These are phyloP conservation scores for Puccinia hordei DNA, from an alignment of 1,284 basidiomycete species.

Conservation along the genomic window DNA sequence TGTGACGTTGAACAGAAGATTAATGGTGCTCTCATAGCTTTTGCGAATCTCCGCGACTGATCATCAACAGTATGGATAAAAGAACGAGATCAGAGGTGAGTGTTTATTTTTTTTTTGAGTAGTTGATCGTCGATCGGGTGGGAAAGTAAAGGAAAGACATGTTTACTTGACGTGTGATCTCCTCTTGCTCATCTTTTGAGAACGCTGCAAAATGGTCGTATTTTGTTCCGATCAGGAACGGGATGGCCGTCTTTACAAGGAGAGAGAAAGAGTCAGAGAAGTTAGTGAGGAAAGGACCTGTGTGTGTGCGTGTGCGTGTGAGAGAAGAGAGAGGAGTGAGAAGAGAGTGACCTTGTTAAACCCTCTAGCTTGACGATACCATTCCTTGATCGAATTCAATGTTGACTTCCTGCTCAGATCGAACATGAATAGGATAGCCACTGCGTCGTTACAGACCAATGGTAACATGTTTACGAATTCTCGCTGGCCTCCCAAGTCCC, in stretches of 20 bases:
- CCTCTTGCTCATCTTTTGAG: slow-evolving; percentile 94
- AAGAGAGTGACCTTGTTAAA: slow-evolving; percentile 82
- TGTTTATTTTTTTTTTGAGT: no score
- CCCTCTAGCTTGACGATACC: slow-evolving; percentile 96
- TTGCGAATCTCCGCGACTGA: slow-evolving; percentile 89
- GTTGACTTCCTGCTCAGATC: slow-evolving; percentile 95
- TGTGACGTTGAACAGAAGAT: slow-evolving; percentile 98
- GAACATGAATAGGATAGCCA: slow-evolving; percentile 99
- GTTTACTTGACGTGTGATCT: slow-evolving; percentile 92
- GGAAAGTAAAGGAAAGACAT: slow-evolving; percentile 52
- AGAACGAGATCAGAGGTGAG: slow-evolving; percentile 5
- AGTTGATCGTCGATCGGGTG: neutral
- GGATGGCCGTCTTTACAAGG: slow-evolving; percentile 57
- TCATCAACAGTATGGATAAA: no score
- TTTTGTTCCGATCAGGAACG: slow-evolving; percentile 81
- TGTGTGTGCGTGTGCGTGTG: no score
- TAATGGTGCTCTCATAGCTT: slow-evolving; percentile 96
- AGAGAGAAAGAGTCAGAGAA: no score
- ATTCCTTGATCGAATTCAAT: slow-evolving; percentile 95
- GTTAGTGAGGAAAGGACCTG: neutral
- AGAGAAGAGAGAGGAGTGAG: slow-evolving; percentile 54
- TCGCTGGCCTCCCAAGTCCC: slow-evolving; percentile 95
- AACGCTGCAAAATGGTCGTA: slow-evolving; percentile 96
- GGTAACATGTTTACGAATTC: slow-evolving; percentile 99
- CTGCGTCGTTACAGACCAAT: slow-evolving; percentile 95